Conservation (phyloP, 1,284 basidiomycete species). For the Cryptococcus sp. region DNA sequence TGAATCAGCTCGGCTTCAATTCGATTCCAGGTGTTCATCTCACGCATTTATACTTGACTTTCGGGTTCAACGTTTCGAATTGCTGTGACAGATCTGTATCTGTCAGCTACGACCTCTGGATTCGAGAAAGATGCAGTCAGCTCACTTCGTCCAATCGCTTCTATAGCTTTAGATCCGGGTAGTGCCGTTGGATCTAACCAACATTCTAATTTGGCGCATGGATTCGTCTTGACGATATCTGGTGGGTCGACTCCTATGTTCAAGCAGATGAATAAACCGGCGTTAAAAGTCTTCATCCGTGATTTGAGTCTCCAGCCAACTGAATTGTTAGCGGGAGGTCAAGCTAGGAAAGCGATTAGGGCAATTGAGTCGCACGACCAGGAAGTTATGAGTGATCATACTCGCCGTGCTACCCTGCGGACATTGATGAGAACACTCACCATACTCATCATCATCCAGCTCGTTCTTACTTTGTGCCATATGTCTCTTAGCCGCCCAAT, state of each 20-base stretch:
- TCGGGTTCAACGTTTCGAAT: slow-evolving; percentile 81
- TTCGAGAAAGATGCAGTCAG: not conserved
- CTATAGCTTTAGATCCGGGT: slow-evolving; percentile 73
- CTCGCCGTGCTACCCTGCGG: not conserved
- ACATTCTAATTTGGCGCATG: slow-evolving; percentile 90
- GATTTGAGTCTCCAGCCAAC: slow-evolving; percentile 68
- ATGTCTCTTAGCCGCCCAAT: slow-evolving; percentile 46
- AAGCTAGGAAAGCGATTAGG: too few species aligned
- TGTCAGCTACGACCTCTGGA: too few species aligned
- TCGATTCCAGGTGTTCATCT: slow-evolving; percentile 12
- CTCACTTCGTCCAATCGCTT: slow-evolving; percentile 48
- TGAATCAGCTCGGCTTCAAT: slow-evolving; percentile 15
- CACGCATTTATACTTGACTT: slow-evolving; percentile 79
- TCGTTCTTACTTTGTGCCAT: slow-evolving; percentile 31
- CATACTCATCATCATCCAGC: slow-evolving; percentile 32
- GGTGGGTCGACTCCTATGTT: slow-evolving; percentile 98
- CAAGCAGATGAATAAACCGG: slow-evolving; percentile 88
- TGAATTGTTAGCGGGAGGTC: not conserved
- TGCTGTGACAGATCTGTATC: slow-evolving; percentile 74
- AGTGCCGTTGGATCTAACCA: slow-evolving; percentile 95
- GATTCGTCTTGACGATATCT: slow-evolving; percentile 94
- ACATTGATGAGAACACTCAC: slow-evolving; percentile 13
- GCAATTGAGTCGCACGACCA: too few species aligned
- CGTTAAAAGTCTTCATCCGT: slow-evolving; percentile 85
- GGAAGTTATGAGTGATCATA: too few species aligned